phyloP scores from a whole-genome alignment of 108 stramenopile genomes.

The Pinguiococcus pyrenoidosus region DNA sequence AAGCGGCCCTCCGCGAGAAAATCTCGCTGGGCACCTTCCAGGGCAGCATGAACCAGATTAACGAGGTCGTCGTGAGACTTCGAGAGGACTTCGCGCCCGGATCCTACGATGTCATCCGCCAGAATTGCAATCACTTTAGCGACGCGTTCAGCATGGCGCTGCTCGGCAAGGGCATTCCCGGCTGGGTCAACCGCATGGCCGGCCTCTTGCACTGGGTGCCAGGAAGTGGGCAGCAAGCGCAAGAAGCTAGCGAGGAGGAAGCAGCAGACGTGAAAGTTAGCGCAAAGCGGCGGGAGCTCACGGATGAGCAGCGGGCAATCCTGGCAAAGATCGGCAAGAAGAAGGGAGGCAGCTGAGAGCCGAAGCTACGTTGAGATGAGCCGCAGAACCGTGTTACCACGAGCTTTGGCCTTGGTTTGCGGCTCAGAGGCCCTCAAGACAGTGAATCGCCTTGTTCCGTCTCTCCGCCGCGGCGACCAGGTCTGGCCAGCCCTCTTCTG shows the following conservation, averaged over 20 bases:
- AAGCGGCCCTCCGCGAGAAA: slow-evolving; percentile 1
- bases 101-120: neutral
- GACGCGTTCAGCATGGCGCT: slow-evolving; percentile 1
- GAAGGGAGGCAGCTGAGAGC: neutral
- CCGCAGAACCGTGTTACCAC: too few species aligned
- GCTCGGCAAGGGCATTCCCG: neutral
- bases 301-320: slow-evolving; percentile 11
- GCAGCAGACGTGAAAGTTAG: slow-evolving; percentile 9
- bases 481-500: too few species aligned
- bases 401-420: too few species aligned
- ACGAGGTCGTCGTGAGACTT: neutral
- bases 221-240: neutral
- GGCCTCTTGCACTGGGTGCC: neutral
- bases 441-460: too few species aligned
- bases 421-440: too few species aligned
- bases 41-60: neutral
- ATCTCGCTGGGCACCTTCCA: neutral
- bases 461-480: too few species aligned
- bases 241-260: neutral
- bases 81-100: neutral
- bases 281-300: slow-evolving; percentile 26
- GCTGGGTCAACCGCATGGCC: slow-evolving; percentile 2
- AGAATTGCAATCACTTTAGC: slow-evolving; percentile 9
- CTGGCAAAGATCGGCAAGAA: neutral
- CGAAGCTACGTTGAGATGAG: too few species aligned